Conservation (phyloP, 179 eudicot species). For the Gypsophila paniculata region DNA sequence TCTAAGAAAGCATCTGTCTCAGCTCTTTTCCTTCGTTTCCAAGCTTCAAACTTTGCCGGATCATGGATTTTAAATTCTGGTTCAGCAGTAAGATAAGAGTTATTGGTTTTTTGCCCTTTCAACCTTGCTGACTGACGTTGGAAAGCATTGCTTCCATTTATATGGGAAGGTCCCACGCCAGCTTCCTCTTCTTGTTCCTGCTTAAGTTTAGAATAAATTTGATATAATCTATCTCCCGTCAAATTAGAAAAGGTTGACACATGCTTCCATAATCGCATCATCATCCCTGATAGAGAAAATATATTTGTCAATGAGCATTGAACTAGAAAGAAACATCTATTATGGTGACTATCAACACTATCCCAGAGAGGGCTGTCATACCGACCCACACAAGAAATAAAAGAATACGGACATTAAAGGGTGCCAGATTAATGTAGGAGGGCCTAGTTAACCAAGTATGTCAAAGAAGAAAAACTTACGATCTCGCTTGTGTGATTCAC, state of each 20-base stretch:
- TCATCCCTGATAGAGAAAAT: conserved; percentile 59
- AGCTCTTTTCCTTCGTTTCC: conserved; percentile 79
- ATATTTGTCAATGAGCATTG: not conserved
- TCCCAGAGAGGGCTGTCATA: not conserved
- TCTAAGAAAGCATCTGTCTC: conserved; percentile 60
- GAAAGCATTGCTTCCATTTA: conserved; percentile 40
- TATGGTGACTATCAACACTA: not conserved
- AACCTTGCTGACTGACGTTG: conserved; percentile 38
- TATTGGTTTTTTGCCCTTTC: conserved; percentile 36
- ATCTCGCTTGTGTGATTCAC: conserved; percentile 70
- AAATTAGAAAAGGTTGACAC: conserved; percentile 87
- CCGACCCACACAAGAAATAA: not conserved
- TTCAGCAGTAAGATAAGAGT: conserved; percentile 34
- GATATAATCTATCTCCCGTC: conserved; percentile 76
- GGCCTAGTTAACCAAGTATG: not conserved
- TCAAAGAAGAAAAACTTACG: conserved; percentile 47
- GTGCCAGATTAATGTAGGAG: not conserved
- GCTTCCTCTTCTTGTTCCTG: conserved; percentile 58
- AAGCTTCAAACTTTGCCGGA: conserved; percentile 70
- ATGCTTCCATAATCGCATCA: conserved; percentile 84
- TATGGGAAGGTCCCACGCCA: conserved; percentile 75
- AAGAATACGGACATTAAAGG: no score
- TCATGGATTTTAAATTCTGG: conserved; percentile 47
- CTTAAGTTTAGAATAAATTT: conserved; percentile 91
- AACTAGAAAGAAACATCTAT: not conserved